Base-by-base conservation (phyloP, 805 yeast genomes). In the Hanseniaspora jakobsenii region DNA sequence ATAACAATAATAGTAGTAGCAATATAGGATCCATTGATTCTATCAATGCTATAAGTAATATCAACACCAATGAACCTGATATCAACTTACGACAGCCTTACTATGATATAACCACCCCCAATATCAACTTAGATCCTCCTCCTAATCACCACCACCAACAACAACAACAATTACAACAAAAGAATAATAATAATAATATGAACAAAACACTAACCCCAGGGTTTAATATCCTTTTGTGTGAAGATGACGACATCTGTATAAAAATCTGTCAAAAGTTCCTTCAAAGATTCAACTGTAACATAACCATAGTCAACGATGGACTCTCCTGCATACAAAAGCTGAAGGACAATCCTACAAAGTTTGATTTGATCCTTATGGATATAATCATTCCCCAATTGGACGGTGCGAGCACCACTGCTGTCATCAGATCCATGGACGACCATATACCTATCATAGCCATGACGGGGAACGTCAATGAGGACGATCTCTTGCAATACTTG, bases 261-360 rank as follows among this genome's bases (percentile, higher is more conserved):
- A 83, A 81, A 50, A 66, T 89, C 8, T 83, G 95, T 53, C 69
- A 82, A 8, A 82, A 83, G 58, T 84, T 91, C 55, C 61, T 91
- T 47, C 73, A 75, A 56, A 82, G 84, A 55, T 85, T 82, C 58
- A 96, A 96, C 0, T 87, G 95, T 59, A 77, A 85, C 12, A 95
- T 89, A 4, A 89, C 91, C 37, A 84, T 86, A 16, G 96, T 84
- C 0, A 80, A 85, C 4, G 96, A 89, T 63, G 99, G 98, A 0
- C 63, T 89, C 9, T 78, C 83, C 28, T 95, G 95, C 2, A 85
- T 91, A 35, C 72, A 77, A 27, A 79, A 77, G 0, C 73, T 81
- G 24, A 87, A 79, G 56, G 73, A 75, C 40, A 73, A 74, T 28
- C 39, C 46, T 12, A 17, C 19, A n/a, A 73, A 78, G 52, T 82